Evolutionary conservation across 2,329 filamentous ascomycete genomes (phyloP), one percentile per base, ranked within the genome.

Genomic region (Aspergillus pseudotamarii): DNA sequence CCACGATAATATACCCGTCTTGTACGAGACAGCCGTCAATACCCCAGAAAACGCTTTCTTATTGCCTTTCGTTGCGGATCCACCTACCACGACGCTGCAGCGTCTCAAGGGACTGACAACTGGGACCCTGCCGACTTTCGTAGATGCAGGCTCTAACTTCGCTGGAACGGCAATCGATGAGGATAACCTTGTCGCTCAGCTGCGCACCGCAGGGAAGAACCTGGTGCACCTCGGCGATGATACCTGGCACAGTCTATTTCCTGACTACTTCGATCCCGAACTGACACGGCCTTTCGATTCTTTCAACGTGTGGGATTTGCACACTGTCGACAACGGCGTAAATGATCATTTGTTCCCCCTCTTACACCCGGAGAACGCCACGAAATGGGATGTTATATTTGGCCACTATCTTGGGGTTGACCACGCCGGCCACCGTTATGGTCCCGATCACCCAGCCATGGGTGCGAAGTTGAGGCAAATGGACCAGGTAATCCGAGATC

Each of bases 271-370:
- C 72, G 90, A 97, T 76, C 82, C 89, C 10, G 91, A 94, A 61
- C 87, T 97, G 61, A 97, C 94, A 69, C 88, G 85, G 70, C 88
- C 95, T 0, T 99, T 97, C 77, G 94, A 98, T 76, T 98, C 94
- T 65, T 96, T 99, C 81, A 97, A 98, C 73, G 95, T 98, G 8
- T 97, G 93, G 93, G 95, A 99, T 76, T 79, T 99, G 71, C 93
- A 98, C 76, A 98, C 95, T 0, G 92, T 99, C 3, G 95, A 99
- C 75, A 94, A 97, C 73, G 95, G 95, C 0, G 95, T 99, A 28
- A 91, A 90, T 14, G 91, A 96, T 69, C 91, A 98, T 78, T 88
- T 99, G 8, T 78, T 80, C 62, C 95, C 95, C 1, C 84, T 98
- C 2, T 79, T 99, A 66, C 83, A 89, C 56, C 77, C 86, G 1